Percentiles rank a stretch among this genome's conserved stretches.
Conservation (phyloP, 345 rosid genomes). For the Psidium friedrichsthalianum region DNA sequence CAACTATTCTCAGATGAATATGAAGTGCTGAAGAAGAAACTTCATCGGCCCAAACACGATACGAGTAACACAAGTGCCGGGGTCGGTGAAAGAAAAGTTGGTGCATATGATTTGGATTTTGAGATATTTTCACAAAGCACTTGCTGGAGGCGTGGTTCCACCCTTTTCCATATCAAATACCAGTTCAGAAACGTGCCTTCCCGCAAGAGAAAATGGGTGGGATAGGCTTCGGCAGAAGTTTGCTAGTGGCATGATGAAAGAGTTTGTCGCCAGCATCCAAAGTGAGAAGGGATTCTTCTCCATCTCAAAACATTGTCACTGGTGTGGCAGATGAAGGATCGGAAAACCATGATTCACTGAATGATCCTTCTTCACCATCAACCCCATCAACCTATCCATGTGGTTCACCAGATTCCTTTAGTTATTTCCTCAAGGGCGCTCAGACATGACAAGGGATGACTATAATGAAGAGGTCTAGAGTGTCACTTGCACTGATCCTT, state of each 20-base stretch:
- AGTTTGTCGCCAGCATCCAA: conserved; percentile 34
- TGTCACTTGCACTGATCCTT: conserved; percentile 6
- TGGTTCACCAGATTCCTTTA: conserved; percentile 38
- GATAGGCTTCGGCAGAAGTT: conserved; percentile 51
- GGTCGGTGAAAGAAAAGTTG: conserved; percentile 28
- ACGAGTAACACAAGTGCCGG: background rate
- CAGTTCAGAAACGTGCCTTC: conserved; percentile 51
- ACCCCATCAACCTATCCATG: conserved; percentile 24
- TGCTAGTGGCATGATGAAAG: conserved; percentile 41
- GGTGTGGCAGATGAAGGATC: background rate
- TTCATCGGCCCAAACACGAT: conserved; percentile 7
- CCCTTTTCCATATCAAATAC: conserved; percentile 32
- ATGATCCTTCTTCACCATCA: conserved; percentile 10
- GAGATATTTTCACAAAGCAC: conserved; percentile 53
- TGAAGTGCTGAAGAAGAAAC: conserved; percentile 7
- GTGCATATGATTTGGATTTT: conserved; percentile 51
- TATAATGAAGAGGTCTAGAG: conserved; percentile 10
- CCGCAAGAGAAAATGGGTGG: conserved; percentile 61
- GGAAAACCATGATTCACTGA: conserved; percentile 4
- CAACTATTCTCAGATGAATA: conserved; percentile 17
- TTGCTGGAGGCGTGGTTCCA: conserved; percentile 61
- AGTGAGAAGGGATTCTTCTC: conserved; percentile 6
- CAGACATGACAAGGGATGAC: conserved; percentile 12
- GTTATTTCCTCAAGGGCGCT: conserved; percentile 16
- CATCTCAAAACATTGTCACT: background rate